Conservation (phyloP, 805 yeast species). For the Kluyveromyces siamensis region DNA sequence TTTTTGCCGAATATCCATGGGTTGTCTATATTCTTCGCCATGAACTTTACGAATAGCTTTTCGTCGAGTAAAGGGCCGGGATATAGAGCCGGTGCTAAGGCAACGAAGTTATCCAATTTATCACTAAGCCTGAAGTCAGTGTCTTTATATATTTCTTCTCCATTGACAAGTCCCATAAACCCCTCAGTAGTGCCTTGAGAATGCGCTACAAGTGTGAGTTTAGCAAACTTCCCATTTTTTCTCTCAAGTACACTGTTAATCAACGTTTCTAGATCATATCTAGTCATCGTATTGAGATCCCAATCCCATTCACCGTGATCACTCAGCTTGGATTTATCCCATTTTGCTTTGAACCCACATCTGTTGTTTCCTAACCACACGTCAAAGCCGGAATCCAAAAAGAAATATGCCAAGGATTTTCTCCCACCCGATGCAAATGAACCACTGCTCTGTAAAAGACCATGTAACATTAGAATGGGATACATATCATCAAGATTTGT, state of each 20-base stretch:
- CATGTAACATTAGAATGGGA: constrained; percentile 78
- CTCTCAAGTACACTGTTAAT: constrained; percentile 46
- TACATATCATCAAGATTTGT: constrained; percentile 23
- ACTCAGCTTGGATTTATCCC: constrained; percentile 35
- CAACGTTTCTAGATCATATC: constrained; percentile 66
- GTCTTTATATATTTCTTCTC: constrained; percentile 20
- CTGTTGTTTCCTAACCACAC: constrained; percentile 91
- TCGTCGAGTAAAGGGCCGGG: constrained; percentile 71
- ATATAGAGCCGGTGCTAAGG: constrained; percentile 85
- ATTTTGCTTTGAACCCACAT: constrained; percentile 73
- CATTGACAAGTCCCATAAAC: constrained; percentile 54
- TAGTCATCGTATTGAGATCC: constrained; percentile 81
- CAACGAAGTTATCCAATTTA: constrained; percentile 59
- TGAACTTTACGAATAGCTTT: constrained; percentile 50
- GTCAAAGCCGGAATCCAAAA: constrained; percentile 53
- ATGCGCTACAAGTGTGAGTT: constrained; percentile 66
- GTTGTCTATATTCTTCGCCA: constrained; percentile 42
- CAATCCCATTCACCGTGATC: constrained; percentile 70
- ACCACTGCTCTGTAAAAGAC: constrained; percentile 79
- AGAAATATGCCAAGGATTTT: constrained; percentile 61
- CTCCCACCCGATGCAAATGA: constrained; percentile 79
- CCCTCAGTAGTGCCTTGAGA: constrained; percentile 92
- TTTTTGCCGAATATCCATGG: constrained; percentile 62
- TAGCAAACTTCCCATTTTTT: constrained; percentile 25
- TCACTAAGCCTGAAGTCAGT: constrained; percentile 35